Evolutionary conservation across 257 asterid species (phyloP).

Genomic region (Solanum boliviense): DNA sequence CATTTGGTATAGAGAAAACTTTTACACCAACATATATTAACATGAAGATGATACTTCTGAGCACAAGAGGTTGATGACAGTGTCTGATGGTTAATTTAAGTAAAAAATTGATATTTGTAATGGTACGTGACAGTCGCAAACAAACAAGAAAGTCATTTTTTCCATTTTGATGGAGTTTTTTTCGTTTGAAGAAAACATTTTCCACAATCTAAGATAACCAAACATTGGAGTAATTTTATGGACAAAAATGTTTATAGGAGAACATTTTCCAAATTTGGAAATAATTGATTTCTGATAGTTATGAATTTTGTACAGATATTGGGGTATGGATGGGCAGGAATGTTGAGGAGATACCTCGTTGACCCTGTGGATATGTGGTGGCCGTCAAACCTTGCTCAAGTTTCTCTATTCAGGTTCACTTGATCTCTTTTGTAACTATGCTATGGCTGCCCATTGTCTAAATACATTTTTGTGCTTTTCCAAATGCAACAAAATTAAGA

Average conservation of each 20-base stretch:
- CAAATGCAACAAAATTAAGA: background rate
- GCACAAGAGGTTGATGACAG: background rate
- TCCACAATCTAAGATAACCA: background rate
- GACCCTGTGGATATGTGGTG: constrained; percentile 99
- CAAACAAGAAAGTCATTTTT: background rate
- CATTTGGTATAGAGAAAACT: background rate
- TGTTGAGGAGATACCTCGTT: constrained; percentile 79
- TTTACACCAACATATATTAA: background rate
- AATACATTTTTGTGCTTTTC: no score
- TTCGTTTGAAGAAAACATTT: background rate
- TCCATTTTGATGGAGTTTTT: background rate
- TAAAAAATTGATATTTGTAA: background rate
- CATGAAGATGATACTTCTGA: background rate
- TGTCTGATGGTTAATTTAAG: background rate
- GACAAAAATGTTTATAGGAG: background rate
- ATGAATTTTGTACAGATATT: constrained; percentile 42
- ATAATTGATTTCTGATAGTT: background rate
- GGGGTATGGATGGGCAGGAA: constrained; percentile 99
- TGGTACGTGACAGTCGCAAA: background rate
- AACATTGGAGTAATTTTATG: background rate
- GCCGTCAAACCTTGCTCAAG: constrained; percentile 98
- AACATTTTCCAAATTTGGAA: background rate
- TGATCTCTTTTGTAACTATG: background rate
- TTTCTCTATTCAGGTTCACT: constrained; percentile 69
- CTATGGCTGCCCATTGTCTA: background rate